Base-by-base conservation (phyloP, 495 filamentous ascomycete species). In the Xylaria curta region DNA sequence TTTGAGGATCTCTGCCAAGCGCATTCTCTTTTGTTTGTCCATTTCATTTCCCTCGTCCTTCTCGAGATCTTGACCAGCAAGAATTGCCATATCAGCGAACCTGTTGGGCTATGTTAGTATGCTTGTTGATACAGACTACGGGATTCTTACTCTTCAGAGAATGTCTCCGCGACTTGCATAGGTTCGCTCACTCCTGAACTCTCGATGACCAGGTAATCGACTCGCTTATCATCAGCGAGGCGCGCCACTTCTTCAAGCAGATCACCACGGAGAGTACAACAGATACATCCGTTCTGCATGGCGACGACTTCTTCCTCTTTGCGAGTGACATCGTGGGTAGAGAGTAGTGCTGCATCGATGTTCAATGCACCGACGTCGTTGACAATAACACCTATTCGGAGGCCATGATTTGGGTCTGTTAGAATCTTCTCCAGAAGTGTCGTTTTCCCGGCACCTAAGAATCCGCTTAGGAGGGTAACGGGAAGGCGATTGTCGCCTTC, bases 231-330 rank as follows among this genome's bases (percentile, higher is more conserved):
- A 28, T 84, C 82, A 0, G 87, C 83, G 1, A 90, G 74, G 1
- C 78, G 82, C 1, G 84, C 86, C 8, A 89, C 80, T 71, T 90
- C 87, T 17, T 85, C 77, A 2, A 90, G 80, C 0, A 90, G 76
- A 64, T 90, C 88, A 3, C 88, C 87, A 24, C 88, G 84, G 0
- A 90, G 78, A 0, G 87, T 90, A 68, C 88, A 90, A 76, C 87
- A 90, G 67, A 90, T 90, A 69, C 88, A 90, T 8, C 87, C 88
- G 54, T 90, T 90, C 71, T 90, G 87, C 59, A 90, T 80, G 61
- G 85, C 83, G n/a, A 90, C 85, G 58, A 90, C 79, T 68, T 87
- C 87, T 68, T 89, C 86, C 59, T 87, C 80, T n/a, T 76, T 81
- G 3, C 76, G 73, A 21, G 76, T 81, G 72, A 89, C 80, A 51